phyloP scores from a whole-genome alignment of 306 rosid genomes.

The Ammopiptanthus mongolicus region DNA sequence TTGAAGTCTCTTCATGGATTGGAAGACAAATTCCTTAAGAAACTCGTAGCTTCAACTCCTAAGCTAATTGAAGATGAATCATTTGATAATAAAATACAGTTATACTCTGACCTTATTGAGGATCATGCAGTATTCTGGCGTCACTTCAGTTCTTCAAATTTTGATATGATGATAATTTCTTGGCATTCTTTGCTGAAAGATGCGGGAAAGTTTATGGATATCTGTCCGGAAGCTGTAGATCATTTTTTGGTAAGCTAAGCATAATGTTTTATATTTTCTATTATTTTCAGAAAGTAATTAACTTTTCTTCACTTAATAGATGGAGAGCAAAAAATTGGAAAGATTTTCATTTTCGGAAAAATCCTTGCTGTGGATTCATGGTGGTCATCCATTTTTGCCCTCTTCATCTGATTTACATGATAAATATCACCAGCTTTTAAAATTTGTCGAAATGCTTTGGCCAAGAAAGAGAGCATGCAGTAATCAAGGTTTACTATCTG shows the following conservation, averaged over 20 bases:
- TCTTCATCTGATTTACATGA: constrained; percentile 49
- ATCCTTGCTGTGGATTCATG: constrained; percentile 78
- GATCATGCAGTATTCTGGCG: constrained; percentile 63
- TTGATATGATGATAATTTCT: constrained; percentile 47
- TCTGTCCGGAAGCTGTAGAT: constrained; percentile 52
- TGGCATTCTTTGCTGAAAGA: constrained; percentile 64
- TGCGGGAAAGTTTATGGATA: constrained; percentile 40
- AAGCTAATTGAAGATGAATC: constrained; percentile 51
- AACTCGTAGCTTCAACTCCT: constrained; percentile 39
- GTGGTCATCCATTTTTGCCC: constrained; percentile 85
- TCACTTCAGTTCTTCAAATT: constrained; percentile 35
- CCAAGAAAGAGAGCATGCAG: constrained; percentile 39
- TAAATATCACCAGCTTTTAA: constrained; percentile 48
- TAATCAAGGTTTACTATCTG: constrained; percentile 40
- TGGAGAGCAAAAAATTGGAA: constrained; percentile 43
- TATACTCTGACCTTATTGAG: constrained; percentile 55
- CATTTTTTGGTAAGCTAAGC: constrained; percentile 52
- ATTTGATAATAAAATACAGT: constrained; percentile 41
- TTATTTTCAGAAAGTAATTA: constrained; percentile 3
- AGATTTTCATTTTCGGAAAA: constrained; percentile 42
- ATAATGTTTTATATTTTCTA: neutral
- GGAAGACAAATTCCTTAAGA: constrained; percentile 56
- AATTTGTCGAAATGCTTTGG: constrained; percentile 58
- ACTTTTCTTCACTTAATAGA: constrained; percentile 29
- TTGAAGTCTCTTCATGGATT: constrained; percentile 48